These are phyloP conservation scores for Globisporangium iwayamae DNA, from an alignment of 352 stramenopile species.

Conservation along the genomic window DNA sequence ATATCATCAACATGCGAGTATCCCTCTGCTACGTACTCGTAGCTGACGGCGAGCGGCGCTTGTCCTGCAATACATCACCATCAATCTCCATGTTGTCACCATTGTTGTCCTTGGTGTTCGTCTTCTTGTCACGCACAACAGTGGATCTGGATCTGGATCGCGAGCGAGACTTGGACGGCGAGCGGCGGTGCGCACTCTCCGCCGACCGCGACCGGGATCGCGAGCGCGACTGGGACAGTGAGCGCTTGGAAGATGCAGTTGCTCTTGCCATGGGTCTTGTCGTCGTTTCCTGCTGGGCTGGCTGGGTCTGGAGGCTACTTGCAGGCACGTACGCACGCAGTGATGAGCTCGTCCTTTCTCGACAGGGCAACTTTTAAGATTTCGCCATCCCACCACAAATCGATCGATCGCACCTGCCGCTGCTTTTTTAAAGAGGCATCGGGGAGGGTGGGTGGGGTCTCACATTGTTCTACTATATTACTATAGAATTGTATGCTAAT, in stretches of 20 bases:
- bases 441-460: neutral
- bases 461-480: neutral
- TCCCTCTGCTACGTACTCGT: neutral
- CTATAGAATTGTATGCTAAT: neutral
- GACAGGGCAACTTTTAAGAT: neutral
- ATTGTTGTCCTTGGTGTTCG: neutral
- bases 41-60: neutral
- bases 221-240: conserved; percentile 5
- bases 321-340: neutral
- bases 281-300: neutral
- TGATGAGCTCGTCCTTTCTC: neutral
- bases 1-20: no score
- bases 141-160: conserved; percentile 9
- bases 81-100: conserved; percentile 3
- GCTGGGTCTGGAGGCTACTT: neutral
- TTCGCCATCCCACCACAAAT: neutral
- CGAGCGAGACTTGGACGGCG: conserved; percentile 5
- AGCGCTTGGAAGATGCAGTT: neutral
- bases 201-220: neutral
- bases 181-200: neutral
- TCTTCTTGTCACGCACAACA: neutral
- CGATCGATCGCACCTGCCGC: no score
- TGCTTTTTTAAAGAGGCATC: neutral
- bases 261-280: conserved; percentile 3
- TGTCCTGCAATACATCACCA: neutral